These are phyloP conservation scores for Penicillium ucsense DNA, from an alignment of 495 filamentous ascomycete species.

Conservation along the genomic window DNA sequence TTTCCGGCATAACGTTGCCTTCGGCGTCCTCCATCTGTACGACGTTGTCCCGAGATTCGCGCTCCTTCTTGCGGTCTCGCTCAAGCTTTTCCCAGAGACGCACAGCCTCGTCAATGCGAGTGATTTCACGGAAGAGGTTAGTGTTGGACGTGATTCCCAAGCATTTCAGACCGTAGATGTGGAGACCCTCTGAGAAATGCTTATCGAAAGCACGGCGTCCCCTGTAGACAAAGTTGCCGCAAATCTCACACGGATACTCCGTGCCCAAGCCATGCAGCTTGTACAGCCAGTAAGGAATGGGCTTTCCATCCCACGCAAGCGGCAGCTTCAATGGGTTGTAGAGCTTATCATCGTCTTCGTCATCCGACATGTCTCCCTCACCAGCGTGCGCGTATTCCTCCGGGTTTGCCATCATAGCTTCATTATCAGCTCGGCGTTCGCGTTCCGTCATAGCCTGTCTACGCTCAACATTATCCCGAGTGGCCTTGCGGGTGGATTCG, in stretches of 20 bases:
- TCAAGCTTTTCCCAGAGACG: slow-evolving; percentile 90
- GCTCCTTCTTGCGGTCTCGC: slow-evolving; percentile 70
- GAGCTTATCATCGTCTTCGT: slow-evolving; percentile 66
- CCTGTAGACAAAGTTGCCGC: slow-evolving; percentile 97
- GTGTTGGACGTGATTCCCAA: slow-evolving; percentile 83
- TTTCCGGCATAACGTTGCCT: slow-evolving; percentile 97
- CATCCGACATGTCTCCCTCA: slow-evolving; percentile 57
- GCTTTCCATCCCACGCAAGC: slow-evolving; percentile 95
- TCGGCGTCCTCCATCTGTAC: slow-evolving; percentile 98
- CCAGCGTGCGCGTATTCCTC: slow-evolving; percentile 36
- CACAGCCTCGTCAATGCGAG: slow-evolving; percentile 76
- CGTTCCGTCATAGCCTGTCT: slow-evolving; percentile 93
- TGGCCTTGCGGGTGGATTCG: slow-evolving; percentile 71
- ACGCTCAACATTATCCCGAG: slow-evolving; percentile 84
- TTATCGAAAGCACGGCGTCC: slow-evolving; percentile 93
- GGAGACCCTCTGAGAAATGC: slow-evolving; percentile 88
- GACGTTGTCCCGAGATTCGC: slow-evolving; percentile 64
- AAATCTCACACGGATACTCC: slow-evolving; percentile 92
- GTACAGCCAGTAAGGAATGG: slow-evolving; percentile 98
- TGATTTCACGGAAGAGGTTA: slow-evolving; percentile 88
- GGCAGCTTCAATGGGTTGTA: slow-evolving; percentile 97
- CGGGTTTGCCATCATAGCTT: slow-evolving; percentile 65
- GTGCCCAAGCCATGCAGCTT: slow-evolving; percentile 92
- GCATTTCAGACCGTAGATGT: slow-evolving; percentile 88
- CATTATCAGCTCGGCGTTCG: slow-evolving; percentile 83